A percentile compares a stretch with the other conserved stretches of the same genome.
Conservation (phyloP, 2,329 filamentous ascomycete species). For the Calonectria hongkongensis region DNA sequence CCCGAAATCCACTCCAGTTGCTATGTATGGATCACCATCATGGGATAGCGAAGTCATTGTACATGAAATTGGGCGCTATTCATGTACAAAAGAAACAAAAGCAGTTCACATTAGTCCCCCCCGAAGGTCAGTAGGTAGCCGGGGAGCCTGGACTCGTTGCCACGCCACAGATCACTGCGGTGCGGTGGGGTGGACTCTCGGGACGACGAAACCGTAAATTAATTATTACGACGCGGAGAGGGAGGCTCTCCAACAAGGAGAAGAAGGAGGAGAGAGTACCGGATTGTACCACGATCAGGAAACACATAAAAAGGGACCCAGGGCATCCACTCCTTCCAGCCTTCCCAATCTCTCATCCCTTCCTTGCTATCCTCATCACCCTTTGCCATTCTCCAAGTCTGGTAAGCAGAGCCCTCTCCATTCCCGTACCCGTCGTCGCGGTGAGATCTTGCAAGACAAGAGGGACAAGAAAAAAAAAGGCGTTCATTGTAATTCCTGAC, state of each 20-base stretch:
- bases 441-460: neutral
- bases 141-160: constrained; percentile 51
- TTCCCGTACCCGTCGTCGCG: neutral
- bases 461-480: neutral
- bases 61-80: constrained; percentile 26
- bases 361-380: constrained; percentile 5
- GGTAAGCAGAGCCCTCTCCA: constrained; percentile 1
- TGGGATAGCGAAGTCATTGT: constrained; percentile 17
- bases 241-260: constrained; percentile 24
- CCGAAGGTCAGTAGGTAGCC: constrained; percentile 23
- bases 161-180: constrained; percentile 52
- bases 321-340: constrained; percentile 10
- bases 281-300: constrained; percentile 3
- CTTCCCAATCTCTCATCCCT: constrained; percentile 1
- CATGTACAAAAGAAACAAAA: constrained; percentile 33
- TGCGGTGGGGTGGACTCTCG: constrained; percentile 52
- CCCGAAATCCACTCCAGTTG: constrained; percentile 27
- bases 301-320: constrained; percentile 35
- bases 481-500: neutral
- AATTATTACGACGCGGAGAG: constrained; percentile 50
- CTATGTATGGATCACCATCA: constrained; percentile 29
- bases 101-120: constrained; percentile 5
- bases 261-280: constrained; percentile 2
- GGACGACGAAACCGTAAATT: constrained; percentile 51
- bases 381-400: constrained; percentile 17